Evolutionary conservation across 2,329 filamentous ascomycete species (phyloP).

Genomic region (Xylariaceae sp.): DNA sequence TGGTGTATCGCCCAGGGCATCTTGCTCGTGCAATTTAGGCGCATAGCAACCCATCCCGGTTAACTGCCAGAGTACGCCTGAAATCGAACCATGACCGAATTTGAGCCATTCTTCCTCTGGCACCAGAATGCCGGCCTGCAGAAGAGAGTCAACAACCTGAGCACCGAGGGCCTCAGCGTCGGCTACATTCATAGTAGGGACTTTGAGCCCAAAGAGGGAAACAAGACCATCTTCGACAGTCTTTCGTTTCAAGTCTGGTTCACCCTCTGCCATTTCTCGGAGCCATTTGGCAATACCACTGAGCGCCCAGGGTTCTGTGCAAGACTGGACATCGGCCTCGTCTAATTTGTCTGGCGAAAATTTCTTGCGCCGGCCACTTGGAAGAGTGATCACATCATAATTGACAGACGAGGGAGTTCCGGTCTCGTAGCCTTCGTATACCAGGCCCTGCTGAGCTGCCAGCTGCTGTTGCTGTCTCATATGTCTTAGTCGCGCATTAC

Average conservation of each 20-base stretch:
- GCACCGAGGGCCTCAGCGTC: constrained; percentile 86
- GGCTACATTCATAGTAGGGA: constrained; percentile 97
- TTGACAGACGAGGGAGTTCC: constrained; percentile 54
- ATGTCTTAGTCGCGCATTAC: constrained; percentile 47
- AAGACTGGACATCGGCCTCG: constrained; percentile 77
- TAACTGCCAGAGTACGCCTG: constrained; percentile 89
- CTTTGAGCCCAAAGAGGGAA: constrained; percentile 86
- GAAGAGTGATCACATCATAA: constrained; percentile 82
- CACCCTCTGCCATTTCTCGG: constrained; percentile 83
- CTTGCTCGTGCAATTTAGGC: constrained; percentile 70
- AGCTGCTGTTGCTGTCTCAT: constrained; percentile 55
- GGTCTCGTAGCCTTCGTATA: constrained; percentile 57
- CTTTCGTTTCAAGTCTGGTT: constrained; percentile 80
- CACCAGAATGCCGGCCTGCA: constrained; percentile 71
- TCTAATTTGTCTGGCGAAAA: constrained; percentile 85
- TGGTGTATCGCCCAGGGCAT: constrained; percentile 35
- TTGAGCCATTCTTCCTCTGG: constrained; percentile 98
- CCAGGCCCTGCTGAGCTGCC: constrained; percentile 48
- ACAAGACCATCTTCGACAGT: constrained; percentile 85
- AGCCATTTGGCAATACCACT: constrained; percentile 87
- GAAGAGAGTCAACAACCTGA: constrained; percentile 76
- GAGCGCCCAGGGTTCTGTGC: constrained; percentile 87
- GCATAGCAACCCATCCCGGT: constrained; percentile 91
- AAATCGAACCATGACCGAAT: constrained; percentile 75
- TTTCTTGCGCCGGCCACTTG: constrained; percentile 73